phyloP scores from a whole-genome alignment of 495 filamentous ascomycete species.

The Baudoinia panamericana region DNA sequence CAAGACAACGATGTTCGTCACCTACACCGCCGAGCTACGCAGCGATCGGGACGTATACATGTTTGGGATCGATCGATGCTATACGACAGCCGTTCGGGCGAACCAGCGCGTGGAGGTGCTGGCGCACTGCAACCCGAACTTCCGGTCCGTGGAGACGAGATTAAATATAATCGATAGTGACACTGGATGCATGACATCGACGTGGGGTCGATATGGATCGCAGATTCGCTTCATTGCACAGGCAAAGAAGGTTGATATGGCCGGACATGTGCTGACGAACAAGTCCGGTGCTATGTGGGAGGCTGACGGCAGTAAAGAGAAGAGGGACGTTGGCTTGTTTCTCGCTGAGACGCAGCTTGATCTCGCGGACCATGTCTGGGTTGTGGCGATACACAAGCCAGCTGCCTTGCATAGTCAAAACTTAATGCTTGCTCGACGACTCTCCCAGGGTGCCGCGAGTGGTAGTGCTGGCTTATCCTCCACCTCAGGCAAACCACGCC shows the following conservation, averaged over 20 bases:
- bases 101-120: conserved; percentile 11
- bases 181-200: conserved; percentile 1
- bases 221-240: conserved; percentile 2
- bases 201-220: neutral
- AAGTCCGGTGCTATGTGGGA: too few relatives aligned
- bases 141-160: conserved; percentile 2
- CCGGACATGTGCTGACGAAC: neutral
- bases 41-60: conserved; percentile 9
- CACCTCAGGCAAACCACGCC: too few relatives aligned
- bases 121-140: conserved; percentile 2
- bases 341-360: conserved; percentile 2
- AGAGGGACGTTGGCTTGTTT: neutral
- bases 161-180: neutral
- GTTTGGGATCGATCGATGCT: conserved; percentile 11
- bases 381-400: conserved; percentile 9
- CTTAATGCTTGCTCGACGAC: too few relatives aligned
- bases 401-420: too few relatives aligned
- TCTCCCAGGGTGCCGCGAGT: too few relatives aligned
- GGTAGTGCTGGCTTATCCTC: too few relatives aligned
- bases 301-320: neutral
- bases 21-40: conserved; percentile 5
- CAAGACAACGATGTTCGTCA: conserved; percentile 2
- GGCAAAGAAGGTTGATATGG: conserved; percentile 3
- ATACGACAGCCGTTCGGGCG: conserved; percentile 6
- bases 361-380: conserved; percentile 5